phyloP scores from a whole-genome alignment of 208 protist genomes.

The Leishmania braziliensis region DNA sequence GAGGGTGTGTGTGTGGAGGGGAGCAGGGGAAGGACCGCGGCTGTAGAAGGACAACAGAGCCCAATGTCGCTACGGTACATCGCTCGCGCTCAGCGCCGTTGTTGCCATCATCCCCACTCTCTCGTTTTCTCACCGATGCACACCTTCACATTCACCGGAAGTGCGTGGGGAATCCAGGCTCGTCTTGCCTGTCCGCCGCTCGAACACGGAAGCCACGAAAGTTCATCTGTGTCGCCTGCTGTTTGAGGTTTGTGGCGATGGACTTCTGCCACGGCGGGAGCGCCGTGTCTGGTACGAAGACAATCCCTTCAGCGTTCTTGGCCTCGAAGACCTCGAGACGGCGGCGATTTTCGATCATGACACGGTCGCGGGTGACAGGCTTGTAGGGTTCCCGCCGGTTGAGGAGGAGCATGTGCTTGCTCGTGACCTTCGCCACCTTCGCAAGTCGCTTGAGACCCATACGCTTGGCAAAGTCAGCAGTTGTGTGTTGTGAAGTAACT shows the following conservation, averaged over 20 bases:
- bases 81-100: not conserved
- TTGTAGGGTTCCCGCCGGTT: slow-evolving; percentile 65
- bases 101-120: not conserved
- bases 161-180: slow-evolving; percentile 85
- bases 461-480: not conserved
- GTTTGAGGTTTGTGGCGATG: slow-evolving; percentile 43
- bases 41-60: not conserved
- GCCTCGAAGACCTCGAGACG: slow-evolving; percentile 67
- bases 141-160: slow-evolving; percentile 50
- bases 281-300: slow-evolving; percentile 75
- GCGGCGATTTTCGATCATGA: slow-evolving; percentile 57
- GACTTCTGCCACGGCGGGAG: slow-evolving; percentile 80
- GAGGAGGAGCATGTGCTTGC: slow-evolving; percentile 39
- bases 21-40: not conserved
- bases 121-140: not conserved
- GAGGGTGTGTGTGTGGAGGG: too few relatives aligned
- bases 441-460: slow-evolving; percentile 43
- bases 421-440: slow-evolving; percentile 54
- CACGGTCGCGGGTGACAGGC: slow-evolving; percentile 58
- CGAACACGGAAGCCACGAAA: slow-evolving; percentile 79
- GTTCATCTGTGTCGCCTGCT: slow-evolving; percentile 45
- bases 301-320: slow-evolving; percentile 66
- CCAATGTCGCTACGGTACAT: not conserved
- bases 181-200: slow-evolving; percentile 73
- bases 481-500: not conserved